Conservation (phyloP, 345 rosid genomes). For the Moricandia moricandioides region DNA sequence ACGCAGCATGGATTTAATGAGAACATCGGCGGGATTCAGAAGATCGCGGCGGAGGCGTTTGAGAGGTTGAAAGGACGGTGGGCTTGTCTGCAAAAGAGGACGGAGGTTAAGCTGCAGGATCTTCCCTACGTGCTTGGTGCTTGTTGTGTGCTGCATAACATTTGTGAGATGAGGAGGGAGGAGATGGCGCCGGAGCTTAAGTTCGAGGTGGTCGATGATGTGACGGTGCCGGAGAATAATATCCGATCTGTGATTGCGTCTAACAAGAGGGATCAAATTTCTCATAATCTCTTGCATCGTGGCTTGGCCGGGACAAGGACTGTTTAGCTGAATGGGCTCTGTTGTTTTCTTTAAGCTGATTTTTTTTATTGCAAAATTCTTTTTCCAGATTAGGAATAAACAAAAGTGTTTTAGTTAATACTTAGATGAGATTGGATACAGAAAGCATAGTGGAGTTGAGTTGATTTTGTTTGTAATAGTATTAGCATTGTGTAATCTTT, state of each 20-base stretch:
- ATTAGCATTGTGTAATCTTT: conserved; percentile 18
- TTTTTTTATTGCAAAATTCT: background rate
- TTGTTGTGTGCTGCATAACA: conserved; percentile 77
- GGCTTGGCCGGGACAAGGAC: conserved; percentile 52
- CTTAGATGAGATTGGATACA: background rate
- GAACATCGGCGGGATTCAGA: conserved; percentile 47
- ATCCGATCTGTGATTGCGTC: conserved; percentile 47
- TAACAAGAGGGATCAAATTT: conserved; percentile 65
- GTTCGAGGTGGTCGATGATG: conserved; percentile 64
- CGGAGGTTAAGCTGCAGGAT: conserved; percentile 77
- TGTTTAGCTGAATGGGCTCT: conserved; percentile 11
- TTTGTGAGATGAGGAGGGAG: conserved; percentile 75
- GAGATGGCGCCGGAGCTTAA: conserved; percentile 43
- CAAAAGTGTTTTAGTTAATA: background rate
- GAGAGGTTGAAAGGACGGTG: conserved; percentile 66
- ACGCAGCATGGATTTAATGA: conserved; percentile 72
- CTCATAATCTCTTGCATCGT: conserved; percentile 75
- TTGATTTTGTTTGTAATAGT: conserved; percentile 4
- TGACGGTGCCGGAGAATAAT: conserved; percentile 53
- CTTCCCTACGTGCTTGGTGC: conserved; percentile 82
- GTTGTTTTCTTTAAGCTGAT: background rate
- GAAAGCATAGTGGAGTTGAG: background rate
- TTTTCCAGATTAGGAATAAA: background rate
- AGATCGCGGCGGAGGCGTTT: conserved; percentile 50
- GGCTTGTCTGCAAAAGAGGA: conserved; percentile 74